A percentile compares a stretch with the other conserved stretches of the same genome.
Evolutionary conservation across 2,329 filamentous ascomycete species (phyloP).

Genomic region (Pseudogymnoascus sp.): DNA sequence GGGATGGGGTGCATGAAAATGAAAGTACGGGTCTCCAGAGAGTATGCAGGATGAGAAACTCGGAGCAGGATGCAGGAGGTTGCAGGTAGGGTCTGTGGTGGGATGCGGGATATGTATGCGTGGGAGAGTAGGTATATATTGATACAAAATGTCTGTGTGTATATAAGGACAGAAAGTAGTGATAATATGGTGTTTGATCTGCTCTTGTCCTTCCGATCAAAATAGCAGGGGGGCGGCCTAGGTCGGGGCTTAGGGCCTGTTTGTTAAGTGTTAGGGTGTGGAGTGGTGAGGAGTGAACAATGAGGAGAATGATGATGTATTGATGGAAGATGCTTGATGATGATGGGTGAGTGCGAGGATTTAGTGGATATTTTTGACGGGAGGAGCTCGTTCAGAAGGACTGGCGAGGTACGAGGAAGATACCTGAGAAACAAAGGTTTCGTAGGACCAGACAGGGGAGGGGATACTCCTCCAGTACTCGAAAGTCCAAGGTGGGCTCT

Average conservation of each 20-base stretch:
- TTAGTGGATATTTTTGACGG: not conserved
- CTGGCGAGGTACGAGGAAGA: not conserved
- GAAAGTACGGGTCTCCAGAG: not conserved
- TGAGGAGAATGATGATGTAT: not conserved
- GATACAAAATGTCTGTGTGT: not conserved
- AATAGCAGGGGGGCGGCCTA: not conserved
- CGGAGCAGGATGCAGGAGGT: not conserved
- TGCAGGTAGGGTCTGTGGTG: not conserved
- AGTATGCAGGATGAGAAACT: not conserved
- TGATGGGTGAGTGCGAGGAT: not conserved
- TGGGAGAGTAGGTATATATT: conserved; percentile 1
- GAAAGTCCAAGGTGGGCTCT: not conserved
- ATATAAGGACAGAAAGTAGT: not conserved
- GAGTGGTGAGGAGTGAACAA: not conserved
- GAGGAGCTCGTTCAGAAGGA: not conserved
- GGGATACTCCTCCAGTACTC: not conserved
- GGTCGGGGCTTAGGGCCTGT: not conserved
- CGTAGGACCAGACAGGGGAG: not conserved
- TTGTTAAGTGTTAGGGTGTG: not conserved
- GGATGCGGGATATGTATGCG: not conserved
- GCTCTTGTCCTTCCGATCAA: not conserved
- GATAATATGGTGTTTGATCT: not conserved
- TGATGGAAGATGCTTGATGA: not conserved
- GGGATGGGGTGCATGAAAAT: conserved; percentile 2
- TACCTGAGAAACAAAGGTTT: not conserved